phyloP scores from a whole-genome alignment of 352 stramenopile genomes.

The Phytophthora constricta region DNA sequence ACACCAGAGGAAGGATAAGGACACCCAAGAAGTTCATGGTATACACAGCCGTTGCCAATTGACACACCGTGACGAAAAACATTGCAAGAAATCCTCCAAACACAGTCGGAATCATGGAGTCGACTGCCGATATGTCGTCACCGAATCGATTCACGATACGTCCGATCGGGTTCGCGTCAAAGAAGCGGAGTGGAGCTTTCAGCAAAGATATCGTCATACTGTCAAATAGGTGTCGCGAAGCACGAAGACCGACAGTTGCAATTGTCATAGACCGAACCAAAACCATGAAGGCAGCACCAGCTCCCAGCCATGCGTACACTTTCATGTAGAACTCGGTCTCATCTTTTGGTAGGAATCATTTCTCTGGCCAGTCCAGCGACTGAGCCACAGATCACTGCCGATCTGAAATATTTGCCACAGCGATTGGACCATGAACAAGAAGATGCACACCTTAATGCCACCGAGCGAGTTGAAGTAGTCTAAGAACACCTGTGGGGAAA shows the following conservation, averaged over 20 bases:
- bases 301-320: conserved; percentile 40
- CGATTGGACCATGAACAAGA: conserved; percentile 26
- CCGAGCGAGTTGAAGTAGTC: conserved; percentile 51
- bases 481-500: conserved; percentile 49
- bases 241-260: conserved; percentile 40
- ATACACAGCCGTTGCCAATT: conserved; percentile 75
- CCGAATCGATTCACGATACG: conserved; percentile 91
- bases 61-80: conserved; percentile 72
- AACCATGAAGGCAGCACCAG: conserved; percentile 40
- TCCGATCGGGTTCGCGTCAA: conserved; percentile 91
- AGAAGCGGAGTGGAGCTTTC: conserved; percentile 90
- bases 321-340: conserved; percentile 32
- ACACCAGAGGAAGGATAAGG: conserved; percentile 78
- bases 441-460: conserved; percentile 30
- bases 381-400: conserved; percentile 44
- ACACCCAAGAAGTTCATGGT: conserved; percentile 79
- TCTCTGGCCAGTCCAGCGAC: conserved; percentile 47
- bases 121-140: conserved; percentile 89
- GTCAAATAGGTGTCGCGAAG: conserved; percentile 83
- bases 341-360: conserved; percentile 22
- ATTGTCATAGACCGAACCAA: conserved; percentile 42
- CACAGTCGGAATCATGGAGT: conserved; percentile 65
- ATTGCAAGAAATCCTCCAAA: conserved; percentile 56
- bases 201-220: conserved; percentile 85
- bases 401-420: conserved; percentile 49